Percentiles rank a stretch among this genome's conserved stretches.
Evolutionary conservation across 2,329 filamentous ascomycete genomes (phyloP).

Genomic region (Aspergillus pseudoterreus): DNA sequence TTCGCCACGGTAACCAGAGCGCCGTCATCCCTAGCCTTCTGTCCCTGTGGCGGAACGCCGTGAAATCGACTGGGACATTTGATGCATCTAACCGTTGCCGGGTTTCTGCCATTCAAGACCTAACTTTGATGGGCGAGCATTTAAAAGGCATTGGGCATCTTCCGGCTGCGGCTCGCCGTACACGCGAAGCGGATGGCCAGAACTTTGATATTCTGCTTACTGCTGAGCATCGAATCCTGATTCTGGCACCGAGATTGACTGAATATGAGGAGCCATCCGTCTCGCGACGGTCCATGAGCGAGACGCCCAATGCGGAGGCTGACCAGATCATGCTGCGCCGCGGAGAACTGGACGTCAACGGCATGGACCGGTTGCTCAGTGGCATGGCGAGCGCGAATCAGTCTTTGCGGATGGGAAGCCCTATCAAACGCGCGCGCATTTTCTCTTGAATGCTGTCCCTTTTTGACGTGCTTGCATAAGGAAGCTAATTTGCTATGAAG

Average conservation of each 20-base stretch:
- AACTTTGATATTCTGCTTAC: conserved; percentile 39
- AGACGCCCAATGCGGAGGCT: conserved; percentile 20
- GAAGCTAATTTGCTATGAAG: too few relatives aligned
- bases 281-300: conserved; percentile 10
- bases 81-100: conserved; percentile 38
- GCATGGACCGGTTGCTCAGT: conserved; percentile 45
- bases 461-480: not conserved
- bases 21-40: conserved; percentile 42
- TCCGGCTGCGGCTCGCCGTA: conserved; percentile 24
- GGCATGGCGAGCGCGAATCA: conserved; percentile 36
- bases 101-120: conserved; percentile 36
- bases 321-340: conserved; percentile 41
- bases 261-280: conserved; percentile 20
- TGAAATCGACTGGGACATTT: conserved; percentile 35
- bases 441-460: conserved; percentile 24
- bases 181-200: conserved; percentile 18
- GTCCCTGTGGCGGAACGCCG: conserved; percentile 42
- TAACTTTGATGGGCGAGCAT: conserved; percentile 39
- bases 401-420: conserved; percentile 32
- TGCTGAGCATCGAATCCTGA: conserved; percentile 39
- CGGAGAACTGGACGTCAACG: conserved; percentile 45
- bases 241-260: conserved; percentile 30
- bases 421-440: conserved; percentile 34
- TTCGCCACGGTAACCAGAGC: conserved; percentile 41
- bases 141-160: conserved; percentile 38